Conservation (phyloP, 106 monocot genomes). For the Dendrobium officinale region DNA sequence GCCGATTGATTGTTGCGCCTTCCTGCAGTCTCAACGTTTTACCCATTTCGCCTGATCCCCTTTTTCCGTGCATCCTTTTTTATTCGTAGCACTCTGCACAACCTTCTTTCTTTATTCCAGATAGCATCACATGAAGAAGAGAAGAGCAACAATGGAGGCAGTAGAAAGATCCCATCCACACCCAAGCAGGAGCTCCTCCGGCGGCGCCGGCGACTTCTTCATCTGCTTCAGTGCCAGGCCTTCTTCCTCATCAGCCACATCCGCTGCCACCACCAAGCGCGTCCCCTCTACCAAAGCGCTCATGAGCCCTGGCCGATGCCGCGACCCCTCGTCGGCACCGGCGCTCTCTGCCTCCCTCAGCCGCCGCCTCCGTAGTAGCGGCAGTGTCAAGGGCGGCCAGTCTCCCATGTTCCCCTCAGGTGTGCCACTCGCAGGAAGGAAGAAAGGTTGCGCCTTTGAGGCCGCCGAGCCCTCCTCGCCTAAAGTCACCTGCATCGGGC, state of each 20-base stretch:
- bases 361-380: constrained; percentile 57
- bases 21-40: no score
- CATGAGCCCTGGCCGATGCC: constrained; percentile 43
- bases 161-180: constrained; percentile 16
- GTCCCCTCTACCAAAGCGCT: constrained; percentile 47
- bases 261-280: constrained; percentile 26
- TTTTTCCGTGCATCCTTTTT: no score
- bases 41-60: no score
- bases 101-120: background rate
- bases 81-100: background rate
- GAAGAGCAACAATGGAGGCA: constrained; percentile 4
- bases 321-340: constrained; percentile 23
- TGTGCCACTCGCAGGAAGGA: constrained; percentile 17
- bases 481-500: constrained; percentile 98
- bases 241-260: constrained; percentile 30
- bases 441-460: constrained; percentile 49
- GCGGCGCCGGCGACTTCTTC: constrained; percentile 57
- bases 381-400: constrained; percentile 80
- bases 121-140: constrained; percentile 6
- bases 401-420: constrained; percentile 73
- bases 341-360: constrained; percentile 66
- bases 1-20: no score
- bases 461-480: constrained; percentile 87
- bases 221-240: constrained; percentile 78
- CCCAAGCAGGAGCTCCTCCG: constrained; percentile 17